Evolutionary conservation across 768 basidiomycete genomes (phyloP).

Genomic region (Coprinellus aureogranulatus): DNA sequence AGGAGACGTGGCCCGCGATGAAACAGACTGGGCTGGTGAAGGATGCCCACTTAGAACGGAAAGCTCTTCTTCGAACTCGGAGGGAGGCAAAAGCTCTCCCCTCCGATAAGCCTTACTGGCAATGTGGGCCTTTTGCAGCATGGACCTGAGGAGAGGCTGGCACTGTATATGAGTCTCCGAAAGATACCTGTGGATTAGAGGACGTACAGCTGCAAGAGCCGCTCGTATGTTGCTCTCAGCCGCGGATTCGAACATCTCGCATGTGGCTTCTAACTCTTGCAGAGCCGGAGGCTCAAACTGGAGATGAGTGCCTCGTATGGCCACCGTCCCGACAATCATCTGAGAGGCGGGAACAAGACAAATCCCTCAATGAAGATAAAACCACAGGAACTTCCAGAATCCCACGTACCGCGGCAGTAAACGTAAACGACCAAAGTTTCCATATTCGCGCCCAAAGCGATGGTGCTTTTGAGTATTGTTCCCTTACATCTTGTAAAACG

Average conservation of each 20-base stretch:
- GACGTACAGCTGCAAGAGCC: slow-evolving; percentile 44
- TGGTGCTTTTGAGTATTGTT: slow-evolving; percentile 44
- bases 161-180: too few species aligned
- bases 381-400: neutral
- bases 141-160: too few species aligned
- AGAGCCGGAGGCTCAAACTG: slow-evolving; percentile 46
- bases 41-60: too few species aligned
- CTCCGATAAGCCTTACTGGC: too few species aligned
- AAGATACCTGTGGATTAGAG: too few species aligned
- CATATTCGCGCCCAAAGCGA: slow-evolving; percentile 50
- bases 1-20: too few species aligned
- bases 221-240: slow-evolving; percentile 49
- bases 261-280: slow-evolving; percentile 46
- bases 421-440: slow-evolving; percentile 58
- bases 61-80: too few species aligned
- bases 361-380: too few species aligned
- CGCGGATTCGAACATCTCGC: slow-evolving; percentile 41
- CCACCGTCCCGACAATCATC: slow-evolving; percentile 56
- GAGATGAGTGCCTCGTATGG: slow-evolving; percentile 42
- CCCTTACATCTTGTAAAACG: slow-evolving; percentile 40
- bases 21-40: too few species aligned
- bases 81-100: too few species aligned
- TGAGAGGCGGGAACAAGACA: slow-evolving; percentile 14
- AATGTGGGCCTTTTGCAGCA: too few species aligned
- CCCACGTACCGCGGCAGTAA: slow-evolving; percentile 49